These are phyloP conservation scores for Cladophialophora exuberans DNA, from an alignment of 2,329 filamentous ascomycete species.

Conservation along the genomic window DNA sequence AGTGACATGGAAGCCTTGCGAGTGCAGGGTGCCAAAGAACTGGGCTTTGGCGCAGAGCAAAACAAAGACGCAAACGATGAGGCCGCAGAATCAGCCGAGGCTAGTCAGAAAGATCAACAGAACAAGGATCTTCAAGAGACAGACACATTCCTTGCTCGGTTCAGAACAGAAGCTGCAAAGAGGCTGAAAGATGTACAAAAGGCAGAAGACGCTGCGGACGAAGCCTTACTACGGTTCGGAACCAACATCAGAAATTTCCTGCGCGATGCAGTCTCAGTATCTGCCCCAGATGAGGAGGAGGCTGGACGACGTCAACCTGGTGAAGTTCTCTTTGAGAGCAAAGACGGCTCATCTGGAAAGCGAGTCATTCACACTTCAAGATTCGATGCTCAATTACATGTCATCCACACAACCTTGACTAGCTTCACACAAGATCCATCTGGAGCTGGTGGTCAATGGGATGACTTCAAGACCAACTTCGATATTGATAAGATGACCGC, in stretches of 20 bases:
- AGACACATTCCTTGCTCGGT: conserved; percentile 71
- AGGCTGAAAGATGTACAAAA: conserved; percentile 85
- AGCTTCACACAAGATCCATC: conserved; percentile 82
- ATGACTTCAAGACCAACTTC: conserved; percentile 72
- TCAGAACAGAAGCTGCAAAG: conserved; percentile 77
- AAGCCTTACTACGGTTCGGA: conserved; percentile 89
- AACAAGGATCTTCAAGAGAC: conserved; percentile 49
- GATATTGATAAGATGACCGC: conserved; percentile 82
- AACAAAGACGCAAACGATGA: conserved; percentile 39
- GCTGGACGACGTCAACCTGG: conserved; percentile 43
- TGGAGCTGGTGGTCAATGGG: conserved; percentile 57
- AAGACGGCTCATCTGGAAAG: conserved; percentile 81
- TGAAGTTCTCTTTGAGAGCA: conserved; percentile 87
- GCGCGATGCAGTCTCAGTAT: conserved; percentile 85
- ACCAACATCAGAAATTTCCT: conserved; percentile 87
- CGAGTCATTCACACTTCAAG: conserved; percentile 92
- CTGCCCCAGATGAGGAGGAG: conserved; percentile 63
- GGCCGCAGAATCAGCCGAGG: conserved; percentile 27
- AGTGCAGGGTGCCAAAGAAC: conserved; percentile 48
- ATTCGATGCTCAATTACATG: conserved; percentile 93
- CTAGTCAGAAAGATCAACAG: conserved; percentile 33
- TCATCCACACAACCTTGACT: conserved; percentile 83
- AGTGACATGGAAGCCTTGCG: conserved; percentile 76
- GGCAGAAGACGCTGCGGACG: conserved; percentile 94
- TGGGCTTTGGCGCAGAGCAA: conserved; percentile 28